Evolutionary conservation across 2,329 filamentous ascomycete genomes (phyloP).

Genomic region (Zasmidium cellare): DNA sequence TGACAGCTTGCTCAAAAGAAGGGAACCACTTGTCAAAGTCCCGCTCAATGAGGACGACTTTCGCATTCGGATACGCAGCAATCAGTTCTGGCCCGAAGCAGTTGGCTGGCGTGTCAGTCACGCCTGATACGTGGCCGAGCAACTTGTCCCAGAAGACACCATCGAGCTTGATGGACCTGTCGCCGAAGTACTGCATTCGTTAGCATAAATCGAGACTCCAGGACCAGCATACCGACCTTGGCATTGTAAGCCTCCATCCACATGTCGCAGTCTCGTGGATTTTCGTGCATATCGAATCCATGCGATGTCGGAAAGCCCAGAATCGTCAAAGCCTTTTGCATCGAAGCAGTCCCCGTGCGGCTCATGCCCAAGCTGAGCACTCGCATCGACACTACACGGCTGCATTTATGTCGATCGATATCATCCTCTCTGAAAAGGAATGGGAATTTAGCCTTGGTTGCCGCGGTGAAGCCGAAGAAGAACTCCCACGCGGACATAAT

Average conservation of each 20-base stretch:
- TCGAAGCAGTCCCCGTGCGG: constrained; percentile 26
- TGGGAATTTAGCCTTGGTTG: constrained; percentile 32
- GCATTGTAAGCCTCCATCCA: constrained; percentile 67
- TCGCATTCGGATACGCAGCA: constrained; percentile 27
- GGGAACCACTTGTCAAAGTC: constrained; percentile 16
- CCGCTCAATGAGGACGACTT: constrained; percentile 24
- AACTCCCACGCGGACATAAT: constrained; percentile 7
- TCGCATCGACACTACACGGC: constrained; percentile 34
- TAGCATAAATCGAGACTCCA: neutral
- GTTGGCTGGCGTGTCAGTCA: neutral
- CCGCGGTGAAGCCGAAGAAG: constrained; percentile 20
- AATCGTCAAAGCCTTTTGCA: constrained; percentile 19
- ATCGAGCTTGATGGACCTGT: constrained; percentile 9
- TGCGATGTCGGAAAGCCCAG: constrained; percentile 26
- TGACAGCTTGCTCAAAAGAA: constrained; percentile 18
- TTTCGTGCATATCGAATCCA: constrained; percentile 36
- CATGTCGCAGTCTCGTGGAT: constrained; percentile 62
- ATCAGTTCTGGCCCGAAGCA: constrained; percentile 33
- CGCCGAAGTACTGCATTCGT: constrained; percentile 10
- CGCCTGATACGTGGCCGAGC: neutral
- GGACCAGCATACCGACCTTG: constrained; percentile 35
- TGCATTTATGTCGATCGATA: constrained; percentile 63
- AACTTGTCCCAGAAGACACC: constrained; percentile 1
- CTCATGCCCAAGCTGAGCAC: constrained; percentile 25
- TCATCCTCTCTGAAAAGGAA: constrained; percentile 58